A percentile compares a stretch with the other conserved stretches of the same genome.
These are phyloP conservation scores for Lunasporangiospora selenospora DNA, from an alignment of 192 early-diverging fungal genomes.

Conservation along the genomic window DNA sequence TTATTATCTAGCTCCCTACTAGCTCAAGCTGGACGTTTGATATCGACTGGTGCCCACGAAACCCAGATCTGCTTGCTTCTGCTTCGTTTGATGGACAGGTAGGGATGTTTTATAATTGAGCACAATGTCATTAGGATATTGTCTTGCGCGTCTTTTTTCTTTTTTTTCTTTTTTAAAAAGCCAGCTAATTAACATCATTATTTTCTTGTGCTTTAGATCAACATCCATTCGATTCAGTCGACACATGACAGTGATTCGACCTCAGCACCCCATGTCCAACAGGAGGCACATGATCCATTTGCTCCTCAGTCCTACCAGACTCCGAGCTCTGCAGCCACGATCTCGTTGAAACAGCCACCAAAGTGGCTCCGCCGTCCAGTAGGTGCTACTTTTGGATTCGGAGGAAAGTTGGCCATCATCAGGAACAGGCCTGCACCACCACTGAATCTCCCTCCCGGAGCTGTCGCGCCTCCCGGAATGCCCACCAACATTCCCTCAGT, in stretches of 20 bases:
- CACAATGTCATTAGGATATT: not conserved
- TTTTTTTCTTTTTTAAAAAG: not conserved
- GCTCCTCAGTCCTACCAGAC: constrained; percentile 53
- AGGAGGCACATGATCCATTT: constrained; percentile 76
- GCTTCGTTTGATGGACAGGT: constrained; percentile 94
- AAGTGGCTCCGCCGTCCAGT: constrained; percentile 94
- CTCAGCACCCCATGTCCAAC: constrained; percentile 6
- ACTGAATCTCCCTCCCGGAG: constrained; percentile 45
- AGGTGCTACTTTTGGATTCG: constrained; percentile 88
- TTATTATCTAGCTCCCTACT: constrained; percentile 61
- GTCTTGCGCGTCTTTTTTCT: not conserved
- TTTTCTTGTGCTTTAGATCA: constrained; percentile 54
- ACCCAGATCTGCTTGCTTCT: constrained; percentile 89
- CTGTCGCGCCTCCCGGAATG: constrained; percentile 33
- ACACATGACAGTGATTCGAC: constrained; percentile 45
- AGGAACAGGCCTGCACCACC: constrained; percentile 57
- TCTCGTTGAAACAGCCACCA: constrained; percentile 84
- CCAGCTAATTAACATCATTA: not conserved
- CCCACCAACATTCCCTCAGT: constrained; percentile 54
- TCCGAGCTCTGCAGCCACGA: constrained; percentile 45
- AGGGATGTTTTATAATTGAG: not conserved
- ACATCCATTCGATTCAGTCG: constrained; percentile 80
- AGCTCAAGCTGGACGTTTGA: constrained; percentile 96
- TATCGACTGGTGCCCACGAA: constrained; percentile 93
- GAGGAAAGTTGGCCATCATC: constrained; percentile 87